A percentile compares a stretch with the other conserved stretches of the same genome.
Conservation (phyloP, 2,329 filamentous ascomycete species). For the Exophiala oligosperma region DNA sequence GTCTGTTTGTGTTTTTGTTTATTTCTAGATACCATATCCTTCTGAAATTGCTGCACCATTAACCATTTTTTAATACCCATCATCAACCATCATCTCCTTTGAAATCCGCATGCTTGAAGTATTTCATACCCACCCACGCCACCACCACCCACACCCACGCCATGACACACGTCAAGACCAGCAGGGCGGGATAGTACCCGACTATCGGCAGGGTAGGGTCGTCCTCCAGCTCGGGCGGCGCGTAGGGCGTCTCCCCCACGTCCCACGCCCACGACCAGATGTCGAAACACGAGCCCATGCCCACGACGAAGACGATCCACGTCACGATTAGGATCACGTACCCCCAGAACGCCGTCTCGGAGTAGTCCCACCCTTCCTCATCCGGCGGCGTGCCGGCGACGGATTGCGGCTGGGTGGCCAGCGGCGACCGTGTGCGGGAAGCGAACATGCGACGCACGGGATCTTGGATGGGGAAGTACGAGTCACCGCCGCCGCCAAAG, state of each 20-base stretch:
- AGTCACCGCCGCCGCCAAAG: constrained; percentile 41
- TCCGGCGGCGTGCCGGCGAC: constrained; percentile 23
- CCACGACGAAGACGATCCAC: constrained; percentile 93
- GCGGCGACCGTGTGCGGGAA: constrained; percentile 39
- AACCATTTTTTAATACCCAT: neutral
- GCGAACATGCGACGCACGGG: constrained; percentile 34
- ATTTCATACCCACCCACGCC: constrained; percentile 99
- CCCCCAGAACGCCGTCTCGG: constrained; percentile 96
- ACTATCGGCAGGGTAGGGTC: constrained; percentile 93
- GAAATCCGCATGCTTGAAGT: constrained; percentile 96
- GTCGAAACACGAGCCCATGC: constrained; percentile 92
- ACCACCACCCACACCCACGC: constrained; percentile 98
- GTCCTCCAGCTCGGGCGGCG: constrained; percentile 91
- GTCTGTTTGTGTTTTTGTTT: neutral
- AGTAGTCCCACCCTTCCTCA: constrained; percentile 76
- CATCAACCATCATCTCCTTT: constrained; percentile 54
- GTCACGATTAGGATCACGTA: constrained; percentile 90
- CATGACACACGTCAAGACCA: constrained; percentile 93
- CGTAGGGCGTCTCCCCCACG: constrained; percentile 92
- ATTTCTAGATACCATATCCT: neutral
- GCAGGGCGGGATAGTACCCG: constrained; percentile 92
- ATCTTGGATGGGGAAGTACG: constrained; percentile 56
- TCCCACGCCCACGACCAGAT: constrained; percentile 98
- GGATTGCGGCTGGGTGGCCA: constrained; percentile 41
- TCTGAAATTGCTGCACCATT: neutral